Evolutionary conservation across 2,329 filamentous ascomycete genomes (phyloP), one percentile per base, ranked within the genome.

Genomic region (Aspergillus vadensis): DNA sequence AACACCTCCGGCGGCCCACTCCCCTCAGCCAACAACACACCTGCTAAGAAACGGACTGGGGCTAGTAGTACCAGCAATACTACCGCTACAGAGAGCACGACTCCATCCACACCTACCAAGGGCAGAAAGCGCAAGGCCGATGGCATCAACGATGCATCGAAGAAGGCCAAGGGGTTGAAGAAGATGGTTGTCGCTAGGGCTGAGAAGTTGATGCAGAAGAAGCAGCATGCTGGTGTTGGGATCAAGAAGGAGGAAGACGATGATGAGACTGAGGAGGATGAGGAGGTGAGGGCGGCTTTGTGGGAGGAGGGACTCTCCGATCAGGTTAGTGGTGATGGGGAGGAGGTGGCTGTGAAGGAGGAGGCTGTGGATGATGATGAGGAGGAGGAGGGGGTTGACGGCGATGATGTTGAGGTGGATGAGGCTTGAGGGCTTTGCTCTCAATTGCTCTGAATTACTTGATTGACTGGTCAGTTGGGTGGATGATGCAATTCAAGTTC

Each of bases 61-160:
- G 27, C 27, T 57, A 54, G 65, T n/a, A 44, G 65, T n/a, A 44
- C 41, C 21, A 70, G 65, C 49, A 68, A 64, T 32, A 59, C 59
- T 17, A 36, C 21, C 23, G 50, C 17, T 10, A 36, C 38, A 10
- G 51, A 17, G 6, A 36, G 14, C 12, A 30, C 38, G n/a, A 36
- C 17, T 19, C 2, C 5, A 15, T 17, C 39, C 12, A 27, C n/a
- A 1, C 17, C 5, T 12, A 9, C 10, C 4, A 50, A 43, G 17
- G 21, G 7, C 17, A n/a, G 47, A 36, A 57, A 57, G 55, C 55
- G 55, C 0, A 57, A 57, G 47, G 21, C 25, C 2, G 8, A 36
- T 4, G 8, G 19, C 19, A 15, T 10, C 23, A 19, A 6, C 15
- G 23, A 68, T 67, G 60, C 64, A 56, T 36, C 32, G 70, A 55